Evolutionary conservation across 202 grass and related monocot genomes (phyloP).

Genomic region (Carex sylvatica): DNA sequence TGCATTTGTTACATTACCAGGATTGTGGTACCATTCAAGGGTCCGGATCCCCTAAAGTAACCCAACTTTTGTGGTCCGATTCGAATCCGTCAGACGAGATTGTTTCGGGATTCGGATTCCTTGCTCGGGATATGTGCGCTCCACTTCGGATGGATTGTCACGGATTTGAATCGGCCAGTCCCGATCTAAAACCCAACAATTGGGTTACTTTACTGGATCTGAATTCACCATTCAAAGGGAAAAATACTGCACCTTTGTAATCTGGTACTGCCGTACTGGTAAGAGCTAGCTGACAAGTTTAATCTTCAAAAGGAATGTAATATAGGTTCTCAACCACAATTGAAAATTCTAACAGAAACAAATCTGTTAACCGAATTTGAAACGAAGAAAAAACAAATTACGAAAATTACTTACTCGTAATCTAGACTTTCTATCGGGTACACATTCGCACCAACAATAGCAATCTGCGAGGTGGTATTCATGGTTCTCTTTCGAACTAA

Average conservation of each 20-base stretch:
- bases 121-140: too few relatives aligned
- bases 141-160: too few relatives aligned
- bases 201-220: too few relatives aligned
- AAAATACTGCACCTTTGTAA: background rate
- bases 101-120: too few relatives aligned
- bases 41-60: too few relatives aligned
- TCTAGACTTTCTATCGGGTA: constrained; percentile 91
- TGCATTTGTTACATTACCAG: background rate
- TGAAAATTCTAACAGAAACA: background rate
- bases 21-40: background rate
- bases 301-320: background rate
- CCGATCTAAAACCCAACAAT: too few relatives aligned
- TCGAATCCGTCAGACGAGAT: too few relatives aligned
- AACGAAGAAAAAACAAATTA: constrained; percentile 3
- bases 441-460: constrained; percentile 82
- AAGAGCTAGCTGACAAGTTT: background rate
- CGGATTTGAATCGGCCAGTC: too few relatives aligned
- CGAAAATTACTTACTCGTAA: constrained; percentile 58
- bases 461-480: constrained; percentile 93
- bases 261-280: background rate
- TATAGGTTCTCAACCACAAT: background rate
- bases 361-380: background rate
- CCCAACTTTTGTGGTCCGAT: too few relatives aligned
- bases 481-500: constrained; percentile 66
- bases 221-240: background rate